Conservation (phyloP, 345 rosid species). For the Brassica incana region DNA sequence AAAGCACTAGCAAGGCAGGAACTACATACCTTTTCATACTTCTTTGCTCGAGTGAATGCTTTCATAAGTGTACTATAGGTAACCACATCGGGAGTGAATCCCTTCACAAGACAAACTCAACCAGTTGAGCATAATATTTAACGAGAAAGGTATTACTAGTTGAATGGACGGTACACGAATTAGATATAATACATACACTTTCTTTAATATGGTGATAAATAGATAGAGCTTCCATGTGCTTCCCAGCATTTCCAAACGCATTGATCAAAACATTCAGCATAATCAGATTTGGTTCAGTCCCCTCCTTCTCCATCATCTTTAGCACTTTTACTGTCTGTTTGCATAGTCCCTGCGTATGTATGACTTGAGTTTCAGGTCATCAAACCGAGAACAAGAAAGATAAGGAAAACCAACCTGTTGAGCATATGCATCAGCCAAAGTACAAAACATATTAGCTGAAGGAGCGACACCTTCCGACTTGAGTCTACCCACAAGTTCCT, state of each 20-base stretch:
- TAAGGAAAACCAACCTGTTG: slow-evolving; percentile 50
- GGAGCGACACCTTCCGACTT: slow-evolving; percentile 52
- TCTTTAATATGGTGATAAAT: slow-evolving; percentile 57
- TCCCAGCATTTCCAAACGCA: slow-evolving; percentile 68
- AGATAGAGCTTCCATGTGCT: slow-evolving; percentile 62
- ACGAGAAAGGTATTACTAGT: neutral
- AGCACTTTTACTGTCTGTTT: slow-evolving; percentile 69
- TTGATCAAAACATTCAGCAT: slow-evolving; percentile 74
- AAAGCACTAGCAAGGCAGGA: slow-evolving; percentile 10
- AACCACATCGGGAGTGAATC: slow-evolving; percentile 63
- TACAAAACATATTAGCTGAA: slow-evolving; percentile 54
- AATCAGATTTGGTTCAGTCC: slow-evolving; percentile 59
- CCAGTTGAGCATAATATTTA: slow-evolving; percentile 14
- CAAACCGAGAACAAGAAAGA: neutral
- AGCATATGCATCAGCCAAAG: slow-evolving; percentile 77
- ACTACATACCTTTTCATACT: slow-evolving; percentile 50
- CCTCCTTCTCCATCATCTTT: slow-evolving; percentile 69
- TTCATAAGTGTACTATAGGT: slow-evolving; percentile 75
- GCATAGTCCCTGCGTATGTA: slow-evolving; percentile 45
- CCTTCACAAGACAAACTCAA: slow-evolving; percentile 43
- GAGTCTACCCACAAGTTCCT: slow-evolving; percentile 56
- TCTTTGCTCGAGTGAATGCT: slow-evolving; percentile 61
- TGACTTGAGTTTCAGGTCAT: slow-evolving; percentile 1
- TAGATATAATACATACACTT: slow-evolving; percentile 41
- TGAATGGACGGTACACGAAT: neutral